Evolutionary conservation across 176 grass and related monocot species (phyloP).

Genomic region (Dactylis glomerata): DNA sequence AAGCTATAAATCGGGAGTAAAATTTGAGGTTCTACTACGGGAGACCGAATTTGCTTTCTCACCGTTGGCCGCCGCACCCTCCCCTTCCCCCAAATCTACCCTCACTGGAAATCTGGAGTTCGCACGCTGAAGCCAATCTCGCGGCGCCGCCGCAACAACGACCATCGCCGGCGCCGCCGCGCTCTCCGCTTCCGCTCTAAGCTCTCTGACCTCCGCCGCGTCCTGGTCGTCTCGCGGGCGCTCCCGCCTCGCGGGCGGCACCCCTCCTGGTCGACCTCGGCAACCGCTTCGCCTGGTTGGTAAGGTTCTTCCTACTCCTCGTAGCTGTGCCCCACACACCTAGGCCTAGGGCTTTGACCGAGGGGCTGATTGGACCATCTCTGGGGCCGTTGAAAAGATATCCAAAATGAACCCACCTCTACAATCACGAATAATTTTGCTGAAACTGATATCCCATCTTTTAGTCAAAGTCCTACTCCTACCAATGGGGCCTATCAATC

Average conservation of each 20-base stretch:
- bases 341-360: slow-evolving; percentile 31
- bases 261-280: slow-evolving; percentile 43
- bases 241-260: slow-evolving; percentile 59
- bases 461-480: too few relatives aligned
- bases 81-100: neutral
- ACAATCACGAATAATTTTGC: slow-evolving; percentile 64
- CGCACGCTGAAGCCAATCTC: neutral
- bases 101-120: neutral
- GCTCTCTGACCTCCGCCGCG: slow-evolving; percentile 53
- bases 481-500: slow-evolving; percentile 56
- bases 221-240: slow-evolving; percentile 25
- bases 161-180: slow-evolving; percentile 61
- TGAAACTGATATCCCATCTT: slow-evolving; percentile 53
- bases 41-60: too few relatives aligned
- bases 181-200: slow-evolving; percentile 64
- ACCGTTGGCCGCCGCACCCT: neutral
- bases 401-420: slow-evolving; percentile 72
- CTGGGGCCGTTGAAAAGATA: slow-evolving; percentile 64
- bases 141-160: slow-evolving; percentile 68
- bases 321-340: neutral
- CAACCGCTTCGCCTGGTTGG: slow-evolving; percentile 62
- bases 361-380: slow-evolving; percentile 45
- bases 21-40: too few relatives aligned
- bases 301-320: neutral
- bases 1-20: too few relatives aligned